A percentile compares a stretch with the other conserved stretches of the same genome.
These are phyloP conservation scores for Pythium phragmitis DNA, from an alignment of 352 stramenopile species.

Conservation along the genomic window DNA sequence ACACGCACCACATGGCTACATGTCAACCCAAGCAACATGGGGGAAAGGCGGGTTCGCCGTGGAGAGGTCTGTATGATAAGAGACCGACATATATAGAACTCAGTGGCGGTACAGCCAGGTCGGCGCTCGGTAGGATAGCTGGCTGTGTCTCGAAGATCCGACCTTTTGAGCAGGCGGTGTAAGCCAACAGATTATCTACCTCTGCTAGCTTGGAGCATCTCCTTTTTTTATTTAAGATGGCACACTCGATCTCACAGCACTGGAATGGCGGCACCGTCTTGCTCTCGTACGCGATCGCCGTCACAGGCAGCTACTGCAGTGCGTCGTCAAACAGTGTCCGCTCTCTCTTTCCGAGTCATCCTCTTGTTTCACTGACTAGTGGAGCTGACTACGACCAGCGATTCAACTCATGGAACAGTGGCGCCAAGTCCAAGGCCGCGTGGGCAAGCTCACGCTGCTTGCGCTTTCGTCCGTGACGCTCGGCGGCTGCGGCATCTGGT, in stretches of 20 bases:
- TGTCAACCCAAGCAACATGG: neutral
- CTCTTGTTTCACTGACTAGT: too few species aligned
- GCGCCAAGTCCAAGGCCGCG: slow-evolving; percentile 33
- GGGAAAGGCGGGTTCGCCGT: too few species aligned
- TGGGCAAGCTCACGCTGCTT: slow-evolving; percentile 43
- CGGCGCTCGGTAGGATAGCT: too few species aligned
- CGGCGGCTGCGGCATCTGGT: slow-evolving; percentile 70
- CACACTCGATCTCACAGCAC: slow-evolving; percentile 32
- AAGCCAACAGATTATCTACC: too few species aligned
- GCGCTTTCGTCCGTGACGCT: slow-evolving; percentile 40
- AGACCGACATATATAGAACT: too few species aligned
- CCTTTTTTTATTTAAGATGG: neutral
- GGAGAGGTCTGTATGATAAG: too few species aligned
- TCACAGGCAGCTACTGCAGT: slow-evolving; percentile 71
- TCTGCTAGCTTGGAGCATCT: neutral
- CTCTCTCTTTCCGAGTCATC: neutral
- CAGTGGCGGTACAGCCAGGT: too few species aligned
- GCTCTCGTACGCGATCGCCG: slow-evolving; percentile 54
- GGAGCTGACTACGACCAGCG: slow-evolving; percentile 21
- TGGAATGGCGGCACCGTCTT: slow-evolving; percentile 45
- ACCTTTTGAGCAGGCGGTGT: too few species aligned
- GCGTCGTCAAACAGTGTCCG: slow-evolving; percentile 12
- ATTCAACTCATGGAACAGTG: slow-evolving; percentile 76
- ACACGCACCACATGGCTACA: neutral
- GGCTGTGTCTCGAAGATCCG: too few species aligned